Conservation (phyloP, 768 basidiomycete genomes). For the Thelephora ganbajun region DNA sequence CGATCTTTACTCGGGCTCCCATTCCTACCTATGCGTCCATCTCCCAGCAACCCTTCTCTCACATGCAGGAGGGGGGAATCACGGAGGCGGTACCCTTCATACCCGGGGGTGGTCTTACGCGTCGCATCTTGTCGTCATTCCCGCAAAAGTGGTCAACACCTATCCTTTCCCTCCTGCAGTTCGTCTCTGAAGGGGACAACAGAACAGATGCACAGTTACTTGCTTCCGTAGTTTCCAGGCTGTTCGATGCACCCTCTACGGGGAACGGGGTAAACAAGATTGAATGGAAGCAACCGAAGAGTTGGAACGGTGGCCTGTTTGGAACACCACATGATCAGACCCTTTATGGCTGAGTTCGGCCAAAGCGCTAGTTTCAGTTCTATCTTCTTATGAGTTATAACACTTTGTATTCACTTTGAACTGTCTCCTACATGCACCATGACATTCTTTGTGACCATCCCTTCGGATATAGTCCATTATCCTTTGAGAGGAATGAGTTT, state of each 20-base stretch:
- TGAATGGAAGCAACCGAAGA: constrained; percentile 49
- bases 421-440: too few species aligned
- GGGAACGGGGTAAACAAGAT: constrained; percentile 19
- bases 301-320: constrained; percentile 53
- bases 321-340: constrained; percentile 63
- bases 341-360: constrained; percentile 40
- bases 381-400: too few species aligned
- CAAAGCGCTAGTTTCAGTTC: too few species aligned
- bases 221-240: constrained; percentile 37
- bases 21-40: constrained; percentile 42
- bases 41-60: constrained; percentile 18
- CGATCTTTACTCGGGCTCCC: constrained; percentile 29
- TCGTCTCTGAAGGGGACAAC: constrained; percentile 77
- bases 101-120: constrained; percentile 64
- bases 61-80: constrained; percentile 5
- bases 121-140: constrained; percentile 38
- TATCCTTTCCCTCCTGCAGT: constrained; percentile 50
- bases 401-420: too few species aligned
- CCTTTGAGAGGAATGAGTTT: too few species aligned
- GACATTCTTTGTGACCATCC: too few species aligned
- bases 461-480: too few species aligned
- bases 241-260: constrained; percentile 14
- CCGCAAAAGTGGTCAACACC: constrained; percentile 36
- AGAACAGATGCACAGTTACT: constrained; percentile 52
- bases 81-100: constrained; percentile 44